Percentiles rank a stretch among this genome's conserved stretches.
Conservation (phyloP, 2,329 filamentous ascomycete genomes). For the Dactylonectria macrodidyma region DNA sequence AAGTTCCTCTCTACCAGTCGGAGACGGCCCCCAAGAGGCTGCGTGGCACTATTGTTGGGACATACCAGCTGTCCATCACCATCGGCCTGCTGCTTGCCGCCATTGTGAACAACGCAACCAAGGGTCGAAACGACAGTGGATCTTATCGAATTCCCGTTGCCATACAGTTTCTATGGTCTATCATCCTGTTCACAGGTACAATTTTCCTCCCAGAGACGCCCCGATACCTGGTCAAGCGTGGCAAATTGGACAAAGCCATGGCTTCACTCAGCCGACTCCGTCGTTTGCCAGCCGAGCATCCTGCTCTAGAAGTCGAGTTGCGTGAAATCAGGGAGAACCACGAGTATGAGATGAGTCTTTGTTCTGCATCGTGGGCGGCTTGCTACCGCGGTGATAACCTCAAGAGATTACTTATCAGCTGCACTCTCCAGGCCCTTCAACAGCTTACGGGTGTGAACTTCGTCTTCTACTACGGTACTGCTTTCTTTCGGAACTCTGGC, state of each 20-base stretch:
- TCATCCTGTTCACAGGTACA: constrained; percentile 75
- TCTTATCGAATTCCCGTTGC: constrained; percentile 76
- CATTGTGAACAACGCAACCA: constrained; percentile 76
- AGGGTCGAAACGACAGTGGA: constrained; percentile 65
- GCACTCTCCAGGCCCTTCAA: constrained; percentile 72
- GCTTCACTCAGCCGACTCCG: constrained; percentile 70
- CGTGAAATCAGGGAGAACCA: constrained; percentile 74
- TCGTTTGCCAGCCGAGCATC: constrained; percentile 69
- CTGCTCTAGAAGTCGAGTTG: constrained; percentile 71
- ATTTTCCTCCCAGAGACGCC: constrained; percentile 80
- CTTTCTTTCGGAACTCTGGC: constrained; percentile 57
- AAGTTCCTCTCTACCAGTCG: constrained; percentile 79
- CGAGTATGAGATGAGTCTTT: constrained; percentile 71
- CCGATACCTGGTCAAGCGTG: constrained; percentile 76
- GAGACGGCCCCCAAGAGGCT: constrained; percentile 83
- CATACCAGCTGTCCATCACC: constrained; percentile 80
- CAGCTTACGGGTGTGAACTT: constrained; percentile 53
- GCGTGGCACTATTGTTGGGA: constrained; percentile 78
- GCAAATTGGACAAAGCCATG: constrained; percentile 45
- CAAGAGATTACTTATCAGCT: constrained; percentile 76
- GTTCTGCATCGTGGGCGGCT: constrained; percentile 63
- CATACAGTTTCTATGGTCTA: constrained; percentile 76
- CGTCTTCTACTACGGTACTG: constrained; percentile 62
- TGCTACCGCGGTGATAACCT: constrained; percentile 67
- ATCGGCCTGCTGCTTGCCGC: constrained; percentile 78